These are phyloP conservation scores for Diaporthe vaccinii DNA, from an alignment of 2,329 filamentous ascomycete genomes.

Conservation along the genomic window DNA sequence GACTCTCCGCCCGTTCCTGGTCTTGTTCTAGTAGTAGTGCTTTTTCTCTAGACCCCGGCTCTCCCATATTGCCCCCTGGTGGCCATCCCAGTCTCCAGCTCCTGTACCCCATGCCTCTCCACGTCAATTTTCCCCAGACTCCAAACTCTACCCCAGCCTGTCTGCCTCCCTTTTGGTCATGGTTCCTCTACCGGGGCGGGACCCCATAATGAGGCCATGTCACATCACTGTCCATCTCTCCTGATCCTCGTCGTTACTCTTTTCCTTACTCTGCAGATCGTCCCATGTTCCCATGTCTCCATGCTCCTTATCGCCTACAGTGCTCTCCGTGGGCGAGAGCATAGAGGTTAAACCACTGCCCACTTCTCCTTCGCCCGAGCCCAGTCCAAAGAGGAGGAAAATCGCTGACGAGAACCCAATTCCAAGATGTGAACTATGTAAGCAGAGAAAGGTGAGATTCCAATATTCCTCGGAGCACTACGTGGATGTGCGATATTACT, in stretches of 20 bases:
- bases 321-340: constrained; percentile 39
- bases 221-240: not conserved
- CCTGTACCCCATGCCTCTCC: constrained; percentile 25
- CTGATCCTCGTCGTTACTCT: constrained; percentile 17
- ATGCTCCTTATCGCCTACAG: constrained; percentile 28
- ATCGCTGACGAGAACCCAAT: constrained; percentile 53
- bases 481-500: not conserved
- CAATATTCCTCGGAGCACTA: constrained; percentile 32
- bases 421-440: constrained; percentile 80
- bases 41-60: constrained; percentile 13
- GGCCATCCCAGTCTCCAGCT: constrained; percentile 11
- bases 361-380: constrained; percentile 39
- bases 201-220: constrained; percentile 33
- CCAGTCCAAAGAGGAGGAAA: constrained; percentile 42
- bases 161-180: constrained; percentile 12
- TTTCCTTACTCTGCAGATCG: constrained; percentile 15
- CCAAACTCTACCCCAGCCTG: constrained; percentile 16
- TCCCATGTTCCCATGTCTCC: constrained; percentile 39
- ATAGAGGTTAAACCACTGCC: constrained; percentile 36
- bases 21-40: constrained; percentile 6
- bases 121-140: constrained; percentile 34
- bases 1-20: constrained; percentile 10
- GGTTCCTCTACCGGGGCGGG: not conserved
- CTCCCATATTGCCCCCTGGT: constrained; percentile 6
- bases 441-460: constrained; percentile 77